A percentile compares a stretch with the other conserved stretches of the same genome.
Evolutionary conservation across 768 basidiomycete genomes (phyloP).

Genomic region (Tylopilus balloui): DNA sequence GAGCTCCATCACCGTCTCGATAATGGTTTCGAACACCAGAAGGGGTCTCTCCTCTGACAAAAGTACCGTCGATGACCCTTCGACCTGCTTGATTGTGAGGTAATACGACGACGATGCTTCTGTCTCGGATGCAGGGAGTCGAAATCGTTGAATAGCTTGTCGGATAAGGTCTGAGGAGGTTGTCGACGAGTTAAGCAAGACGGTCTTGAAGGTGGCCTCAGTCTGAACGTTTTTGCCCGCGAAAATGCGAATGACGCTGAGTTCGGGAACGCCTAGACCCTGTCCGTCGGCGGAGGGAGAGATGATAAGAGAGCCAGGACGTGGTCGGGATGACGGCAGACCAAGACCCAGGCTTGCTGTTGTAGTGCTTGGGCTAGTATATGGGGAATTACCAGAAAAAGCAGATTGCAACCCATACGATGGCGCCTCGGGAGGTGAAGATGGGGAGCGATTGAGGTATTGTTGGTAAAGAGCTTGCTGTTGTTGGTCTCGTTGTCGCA

Average conservation of each 20-base stretch:
- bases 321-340: constrained; percentile 50
- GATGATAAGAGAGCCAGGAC: constrained; percentile 76
- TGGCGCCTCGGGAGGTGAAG: constrained; percentile 69
- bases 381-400: constrained; percentile 46
- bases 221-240: constrained; percentile 88
- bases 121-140: constrained; percentile 58
- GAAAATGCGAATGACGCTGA: constrained; percentile 95
- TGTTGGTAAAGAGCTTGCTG: constrained; percentile 85
- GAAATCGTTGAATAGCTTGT: constrained; percentile 94
- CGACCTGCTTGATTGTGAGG: constrained; percentile 89
- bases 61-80: constrained; percentile 76
- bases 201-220: constrained; percentile 98
- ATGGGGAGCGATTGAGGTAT: constrained; percentile 83
- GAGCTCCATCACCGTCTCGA: constrained; percentile 72
- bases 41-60: constrained; percentile 75
- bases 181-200: constrained; percentile 83
- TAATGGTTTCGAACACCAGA: constrained; percentile 82
- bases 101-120: constrained; percentile 65
- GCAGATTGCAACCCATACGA: constrained; percentile 75
- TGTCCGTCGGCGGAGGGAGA: constrained; percentile 58
- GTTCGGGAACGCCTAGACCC: constrained; percentile 63
- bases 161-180: constrained; percentile 78
- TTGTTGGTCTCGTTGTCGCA: constrained; percentile 85
- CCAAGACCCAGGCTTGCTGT: constrained; percentile 44
- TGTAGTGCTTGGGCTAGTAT: constrained; percentile 36